Conservation (phyloP, 345 rosid species). For the Pugionium dolabratum region DNA sequence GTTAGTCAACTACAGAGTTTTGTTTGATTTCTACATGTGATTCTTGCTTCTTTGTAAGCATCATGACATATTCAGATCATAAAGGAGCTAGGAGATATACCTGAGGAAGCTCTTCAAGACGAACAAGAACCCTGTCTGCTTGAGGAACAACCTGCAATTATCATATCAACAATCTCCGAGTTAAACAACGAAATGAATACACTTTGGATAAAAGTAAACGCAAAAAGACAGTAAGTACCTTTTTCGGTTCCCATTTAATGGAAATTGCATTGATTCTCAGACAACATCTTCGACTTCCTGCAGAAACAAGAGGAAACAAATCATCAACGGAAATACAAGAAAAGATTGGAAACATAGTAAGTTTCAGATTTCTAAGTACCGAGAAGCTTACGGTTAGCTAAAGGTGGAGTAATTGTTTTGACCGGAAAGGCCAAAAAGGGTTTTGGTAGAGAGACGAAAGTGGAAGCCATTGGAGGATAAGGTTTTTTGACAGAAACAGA, state of each 20-base stretch:
- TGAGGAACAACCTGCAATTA: constrained; percentile 82
- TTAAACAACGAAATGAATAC: neutral
- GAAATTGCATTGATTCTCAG: constrained; percentile 66
- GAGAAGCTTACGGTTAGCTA: constrained; percentile 35
- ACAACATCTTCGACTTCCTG: constrained; percentile 50
- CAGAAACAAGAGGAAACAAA: neutral
- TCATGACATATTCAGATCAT: constrained; percentile 7
- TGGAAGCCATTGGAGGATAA: constrained; percentile 44
- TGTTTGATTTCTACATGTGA: neutral
- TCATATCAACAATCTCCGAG: neutral
- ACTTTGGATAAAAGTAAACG: neutral
- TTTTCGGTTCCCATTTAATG: constrained; percentile 76
- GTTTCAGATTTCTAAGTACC: constrained; percentile 40
- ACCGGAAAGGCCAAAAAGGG: constrained; percentile 43
- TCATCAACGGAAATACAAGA: neutral
- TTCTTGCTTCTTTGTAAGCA: constrained; percentile 4
- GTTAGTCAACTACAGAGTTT: neutral
- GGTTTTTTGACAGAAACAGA: constrained; percentile 25
- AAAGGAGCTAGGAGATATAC: constrained; percentile 38
- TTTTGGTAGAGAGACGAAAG: constrained; percentile 52
- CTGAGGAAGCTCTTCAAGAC: constrained; percentile 79
- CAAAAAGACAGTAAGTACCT: constrained; percentile 48
- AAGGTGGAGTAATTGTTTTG: constrained; percentile 36
- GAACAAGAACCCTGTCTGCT: constrained; percentile 87
- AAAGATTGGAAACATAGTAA: neutral